Evolutionary conservation across 2,329 filamentous ascomycete species (phyloP).

Genomic region (Ceratocystis destructans): DNA sequence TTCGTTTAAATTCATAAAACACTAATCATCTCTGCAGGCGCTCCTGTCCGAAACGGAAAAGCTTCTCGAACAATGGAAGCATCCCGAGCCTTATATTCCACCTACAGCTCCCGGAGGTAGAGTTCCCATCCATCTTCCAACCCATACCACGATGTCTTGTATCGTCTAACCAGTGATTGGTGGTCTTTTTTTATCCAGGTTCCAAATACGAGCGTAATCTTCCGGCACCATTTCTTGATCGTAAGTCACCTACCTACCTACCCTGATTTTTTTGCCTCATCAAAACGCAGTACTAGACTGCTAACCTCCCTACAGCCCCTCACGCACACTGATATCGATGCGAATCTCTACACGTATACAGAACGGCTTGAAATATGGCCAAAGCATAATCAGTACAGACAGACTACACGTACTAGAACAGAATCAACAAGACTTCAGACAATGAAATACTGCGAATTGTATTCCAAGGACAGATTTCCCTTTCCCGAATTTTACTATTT

Average conservation of each 20-base stretch:
- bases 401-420: background rate
- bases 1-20: background rate
- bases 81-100: slow-evolving; percentile 81
- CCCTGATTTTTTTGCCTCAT: no score
- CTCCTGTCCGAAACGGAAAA: slow-evolving; percentile 79
- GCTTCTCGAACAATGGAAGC: slow-evolving; percentile 85
- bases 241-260: slow-evolving; percentile 41
- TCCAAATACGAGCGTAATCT: slow-evolving; percentile 96
- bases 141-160: background rate
- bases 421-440: background rate
- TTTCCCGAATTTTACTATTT: no score
- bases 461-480: no score
- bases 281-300: background rate
- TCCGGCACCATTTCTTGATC: slow-evolving; percentile 61
- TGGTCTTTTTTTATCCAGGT: slow-evolving; percentile 36
- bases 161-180: background rate
- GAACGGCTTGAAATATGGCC: background rate
- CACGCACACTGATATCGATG: background rate
- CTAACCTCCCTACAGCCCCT: slow-evolving; percentile 12
- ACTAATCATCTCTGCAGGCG: slow-evolving; percentile 39
- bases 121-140: background rate
- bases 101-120: slow-evolving; percentile 89
- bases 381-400: background rate
- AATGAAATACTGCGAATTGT: background rate
- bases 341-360: background rate